Percentiles rank a stretch among this genome's conserved stretches.
These are phyloP conservation scores for Venturia effusa DNA, from an alignment of 2,329 filamentous ascomycete species.

Conservation along the genomic window DNA sequence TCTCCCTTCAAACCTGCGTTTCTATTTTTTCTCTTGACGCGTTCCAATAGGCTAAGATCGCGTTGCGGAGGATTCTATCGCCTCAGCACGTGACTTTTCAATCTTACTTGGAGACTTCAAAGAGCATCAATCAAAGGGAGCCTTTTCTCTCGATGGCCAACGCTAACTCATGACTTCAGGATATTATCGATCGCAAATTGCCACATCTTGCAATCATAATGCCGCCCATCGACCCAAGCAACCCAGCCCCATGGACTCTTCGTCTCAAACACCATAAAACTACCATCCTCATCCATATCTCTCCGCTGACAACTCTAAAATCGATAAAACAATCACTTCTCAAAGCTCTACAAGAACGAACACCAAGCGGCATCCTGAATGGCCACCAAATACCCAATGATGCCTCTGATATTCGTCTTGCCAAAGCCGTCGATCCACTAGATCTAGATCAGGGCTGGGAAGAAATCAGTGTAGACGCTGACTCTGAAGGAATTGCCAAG, in stretches of 20 bases:
- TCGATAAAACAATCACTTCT: constrained; percentile 32
- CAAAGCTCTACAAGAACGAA: constrained; percentile 29
- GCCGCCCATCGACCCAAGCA: constrained; percentile 4
- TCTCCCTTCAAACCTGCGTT: not conserved
- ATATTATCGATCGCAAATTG: too few species aligned
- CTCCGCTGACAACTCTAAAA: constrained; percentile 30
- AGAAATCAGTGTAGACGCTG: constrained; percentile 15
- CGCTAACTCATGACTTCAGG: too few species aligned
- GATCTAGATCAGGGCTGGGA: constrained; percentile 31
- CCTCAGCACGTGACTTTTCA: not conserved
- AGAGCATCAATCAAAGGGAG: not conserved
- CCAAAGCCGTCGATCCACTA: constrained; percentile 28
- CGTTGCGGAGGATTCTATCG: not conserved
- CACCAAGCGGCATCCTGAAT: constrained; percentile 23
- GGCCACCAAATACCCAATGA: constrained; percentile 27
- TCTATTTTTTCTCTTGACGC: not conserved
- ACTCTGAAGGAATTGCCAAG: constrained; percentile 17
- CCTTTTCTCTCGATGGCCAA: not conserved
- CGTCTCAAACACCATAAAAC: constrained; percentile 36
- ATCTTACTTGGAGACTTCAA: not conserved
- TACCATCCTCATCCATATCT: constrained; percentile 36
- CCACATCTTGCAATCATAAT: too few species aligned
- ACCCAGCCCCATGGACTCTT: constrained; percentile 25
- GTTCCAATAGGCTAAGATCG: not conserved
- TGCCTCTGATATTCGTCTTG: constrained; percentile 30